Base-by-base conservation (phyloP, 106 monocot species). In the Allium sativum region DNA sequence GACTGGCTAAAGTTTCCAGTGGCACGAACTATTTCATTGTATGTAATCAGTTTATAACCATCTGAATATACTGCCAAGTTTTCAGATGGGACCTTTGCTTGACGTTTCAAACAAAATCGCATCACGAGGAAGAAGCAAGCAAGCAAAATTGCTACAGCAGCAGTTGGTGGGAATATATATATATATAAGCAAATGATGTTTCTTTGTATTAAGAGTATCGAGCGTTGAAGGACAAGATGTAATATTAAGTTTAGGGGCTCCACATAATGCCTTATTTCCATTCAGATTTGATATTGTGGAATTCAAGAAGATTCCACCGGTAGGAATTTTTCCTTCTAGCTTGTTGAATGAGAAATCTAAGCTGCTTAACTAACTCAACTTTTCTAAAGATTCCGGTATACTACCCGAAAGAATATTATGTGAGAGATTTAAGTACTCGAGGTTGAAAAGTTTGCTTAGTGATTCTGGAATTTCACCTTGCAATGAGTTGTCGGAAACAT, bases 341-440 rank as follows among this genome's bases (percentile, higher is more conserved):
- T 18, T 74, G 18, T 74, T 74, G 59, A 74, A 74, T 18, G 74
- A 74, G 10, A 74, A 40, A 40, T 74, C 66, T 7, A 73, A 40
- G 6, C 4, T 40, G 14, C 11, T 15, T 47, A 72, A 57, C 9
- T 48, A 19, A 17, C 41, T 12, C 18, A 65, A 57, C 18, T 58
- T 61, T 10, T 47, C 48, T 16, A 69, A 50, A 42, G 69, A 69
- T 11, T 69, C 50, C 40, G 69, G 69, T n/a, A 69, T 69, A 42
- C 17, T 7, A 8, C 69, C 69, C 2, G 69, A 69, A 8, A 69
- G 40, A 12, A 19, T 22, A 59, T 69, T 59, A 40, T 22, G 12
- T 58, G 69, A 69, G 7, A 69, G 48, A 17, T 69, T 58, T 40
- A 69, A 18, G 11, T 48, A 48, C 48, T 50, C 9, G 41, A 70